Evolutionary conservation across 2,329 filamentous ascomycete species (phyloP), one percentile per base, ranked within the genome.

Genomic region (Colletotrichum eremochloae): DNA sequence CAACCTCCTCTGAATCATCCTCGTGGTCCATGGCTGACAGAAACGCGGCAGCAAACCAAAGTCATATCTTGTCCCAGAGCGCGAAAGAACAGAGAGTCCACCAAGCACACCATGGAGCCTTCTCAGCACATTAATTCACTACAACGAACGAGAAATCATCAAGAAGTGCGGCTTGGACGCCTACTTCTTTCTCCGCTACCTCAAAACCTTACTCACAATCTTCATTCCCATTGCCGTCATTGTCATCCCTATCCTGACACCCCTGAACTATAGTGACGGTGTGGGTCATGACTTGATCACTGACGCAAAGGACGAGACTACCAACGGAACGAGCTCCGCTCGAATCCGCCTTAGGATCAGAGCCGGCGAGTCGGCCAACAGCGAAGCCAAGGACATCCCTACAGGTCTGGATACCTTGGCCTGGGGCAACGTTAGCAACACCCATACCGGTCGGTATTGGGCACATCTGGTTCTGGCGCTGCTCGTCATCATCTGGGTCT

Each of bases 171-270:
- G 96, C 24, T 89, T 99, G 12, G 96, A 99, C 80, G 95, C 96
- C 78, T 99, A 97, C 83, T 97, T 98, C 85, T 99, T 99, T 81
- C 87, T 99, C 1, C 93, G 97, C 74, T 99, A 97, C 78, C 88
- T 90, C 18, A 89, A 89, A 75, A 88, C 79, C 81, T 89, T 98
- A 6, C 88, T 98, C 55, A 91, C 97, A 79, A 97, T 99, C 74
- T 98, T 99, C 80, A 84, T 97, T 50, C 95, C 96, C 1, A 90
- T 97, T 68, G 91, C 93, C 15, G 76, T 90, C 36, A 79, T 98
- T 63, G 91, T 97, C 38, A 86, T 98, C 66, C 96, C 96, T 0
- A 92, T 98, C 33, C 85, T 99, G 55, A 84, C 98, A 2, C 95
- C 96, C 0, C 81, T 99, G 74, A 99, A 99, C 79, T 92, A 90